Percentiles rank a stretch among this genome's conserved stretches.
phyloP scores from a whole-genome alignment of 805 yeast genomes.

The Schizosaccharomyces osmophilus region DNA sequence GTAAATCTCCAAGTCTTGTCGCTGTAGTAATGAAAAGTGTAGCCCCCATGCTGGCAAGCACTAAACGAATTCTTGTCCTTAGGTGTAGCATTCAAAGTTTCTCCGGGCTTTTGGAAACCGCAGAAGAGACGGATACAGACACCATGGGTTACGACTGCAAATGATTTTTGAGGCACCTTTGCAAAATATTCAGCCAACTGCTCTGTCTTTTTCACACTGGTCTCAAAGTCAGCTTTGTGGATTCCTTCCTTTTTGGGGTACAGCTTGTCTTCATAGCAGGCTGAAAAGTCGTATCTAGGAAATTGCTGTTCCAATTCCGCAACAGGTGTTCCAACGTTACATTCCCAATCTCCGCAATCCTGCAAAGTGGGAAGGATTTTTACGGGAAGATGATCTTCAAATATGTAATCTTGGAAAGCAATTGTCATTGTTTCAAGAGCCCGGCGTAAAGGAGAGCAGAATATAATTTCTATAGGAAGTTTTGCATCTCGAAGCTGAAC shows the following conservation, averaged over 20 bases:
- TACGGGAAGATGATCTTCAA: background rate
- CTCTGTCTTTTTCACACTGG: background rate
- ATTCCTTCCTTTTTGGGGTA: background rate
- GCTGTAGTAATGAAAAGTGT: background rate
- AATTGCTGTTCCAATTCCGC: background rate
- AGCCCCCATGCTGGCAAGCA: background rate
- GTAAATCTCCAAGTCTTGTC: background rate
- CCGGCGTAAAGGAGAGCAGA: background rate
- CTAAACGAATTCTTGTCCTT: background rate
- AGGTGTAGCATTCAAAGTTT: background rate
- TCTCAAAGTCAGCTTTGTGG: background rate
- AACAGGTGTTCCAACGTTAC: background rate
- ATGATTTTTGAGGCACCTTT: background rate
- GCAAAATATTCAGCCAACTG: background rate
- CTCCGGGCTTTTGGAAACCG: background rate
- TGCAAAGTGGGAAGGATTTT: background rate
- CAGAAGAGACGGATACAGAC: background rate
- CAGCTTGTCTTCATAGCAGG: background rate
- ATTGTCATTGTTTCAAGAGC: background rate
- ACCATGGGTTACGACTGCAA: background rate
- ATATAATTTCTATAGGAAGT: background rate
- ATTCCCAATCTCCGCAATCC: background rate
- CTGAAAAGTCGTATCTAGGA: background rate
- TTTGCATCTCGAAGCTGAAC: background rate
- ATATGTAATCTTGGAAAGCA: background rate